phyloP scores from a whole-genome alignment of 345 rosid genomes.

The Microcos paniculata region DNA sequence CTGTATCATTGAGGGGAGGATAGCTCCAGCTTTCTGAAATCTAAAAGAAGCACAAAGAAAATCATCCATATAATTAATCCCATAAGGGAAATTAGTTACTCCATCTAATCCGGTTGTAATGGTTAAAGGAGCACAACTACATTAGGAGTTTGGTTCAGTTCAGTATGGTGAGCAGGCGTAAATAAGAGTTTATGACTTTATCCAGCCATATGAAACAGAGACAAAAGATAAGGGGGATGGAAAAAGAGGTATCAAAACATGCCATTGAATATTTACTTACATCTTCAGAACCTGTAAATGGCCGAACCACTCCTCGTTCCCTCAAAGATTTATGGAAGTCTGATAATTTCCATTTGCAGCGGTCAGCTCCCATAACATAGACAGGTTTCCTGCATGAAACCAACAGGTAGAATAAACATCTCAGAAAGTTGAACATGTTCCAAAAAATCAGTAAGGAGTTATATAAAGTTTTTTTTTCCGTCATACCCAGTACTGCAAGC shows the following conservation, averaged over 20 bases:
- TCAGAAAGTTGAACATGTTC: neutral
- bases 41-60: slow-evolving; percentile 33
- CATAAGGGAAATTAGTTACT: slow-evolving; percentile 4
- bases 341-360: slow-evolving; percentile 83
- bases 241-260: neutral
- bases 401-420: neutral
- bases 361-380: slow-evolving; percentile 76
- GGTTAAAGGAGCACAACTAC: neutral
- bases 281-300: slow-evolving; percentile 88
- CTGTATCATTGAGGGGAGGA: slow-evolving; percentile 87
- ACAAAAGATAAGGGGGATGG: neutral
- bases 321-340: slow-evolving; percentile 84
- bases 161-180: neutral
- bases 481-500: slow-evolving; percentile 97
- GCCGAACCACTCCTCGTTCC: slow-evolving; percentile 80
- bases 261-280: slow-evolving; percentile 49
- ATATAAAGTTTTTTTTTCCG: neutral
- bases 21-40: slow-evolving; percentile 93
- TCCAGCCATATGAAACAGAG: neutral
- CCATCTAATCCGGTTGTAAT: neutral
- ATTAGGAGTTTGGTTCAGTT: neutral
- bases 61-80: neutral
- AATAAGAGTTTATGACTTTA: neutral
- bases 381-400: slow-evolving; percentile 77
- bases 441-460: neutral